phyloP scores from a whole-genome alignment of 495 filamentous ascomycete species.

The Aspergillus sparsus region DNA sequence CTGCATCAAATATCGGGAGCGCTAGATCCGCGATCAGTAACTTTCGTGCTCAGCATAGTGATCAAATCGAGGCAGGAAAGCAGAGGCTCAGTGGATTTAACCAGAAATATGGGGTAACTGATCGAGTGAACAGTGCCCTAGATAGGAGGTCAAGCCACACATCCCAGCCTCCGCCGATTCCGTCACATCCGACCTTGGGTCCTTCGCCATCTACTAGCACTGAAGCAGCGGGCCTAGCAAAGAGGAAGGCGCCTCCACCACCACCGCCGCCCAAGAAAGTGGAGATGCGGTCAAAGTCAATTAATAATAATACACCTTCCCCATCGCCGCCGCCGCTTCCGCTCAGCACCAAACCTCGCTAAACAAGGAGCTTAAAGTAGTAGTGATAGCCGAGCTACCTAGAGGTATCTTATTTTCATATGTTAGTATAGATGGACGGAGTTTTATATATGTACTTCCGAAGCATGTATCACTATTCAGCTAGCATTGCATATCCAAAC shows the following conservation, averaged over 20 bases:
- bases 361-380: conserved; percentile 22
- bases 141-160: conserved; percentile 39
- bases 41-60: conserved; percentile 70
- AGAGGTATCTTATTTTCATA: background rate
- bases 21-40: conserved; percentile 62
- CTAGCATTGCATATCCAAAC: too few species aligned
- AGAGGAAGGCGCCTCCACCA: conserved; percentile 68
- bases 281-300: conserved; percentile 38
- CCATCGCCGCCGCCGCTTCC: conserved; percentile 46
- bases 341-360: conserved; percentile 47
- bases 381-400: background rate
- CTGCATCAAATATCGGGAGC: conserved; percentile 37
- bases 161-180: conserved; percentile 22
- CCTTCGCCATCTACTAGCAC: conserved; percentile 16
- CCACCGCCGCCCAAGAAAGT: conserved; percentile 66
- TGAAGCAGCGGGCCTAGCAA: conserved; percentile 25
- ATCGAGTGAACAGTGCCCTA: conserved; percentile 40
- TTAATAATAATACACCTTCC: conserved; percentile 21
- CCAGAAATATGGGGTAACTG: conserved; percentile 26
- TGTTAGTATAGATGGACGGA: background rate
- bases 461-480: too few species aligned
- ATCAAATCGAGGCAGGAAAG: conserved; percentile 67
- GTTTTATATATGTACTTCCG: background rate
- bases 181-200: conserved; percentile 33
- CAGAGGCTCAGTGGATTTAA: conserved; percentile 56